Evolutionary conservation across 2,329 filamentous ascomycete species (phyloP), one percentile per base, ranked within the genome.

Genomic region (Curvularia spicifera): DNA sequence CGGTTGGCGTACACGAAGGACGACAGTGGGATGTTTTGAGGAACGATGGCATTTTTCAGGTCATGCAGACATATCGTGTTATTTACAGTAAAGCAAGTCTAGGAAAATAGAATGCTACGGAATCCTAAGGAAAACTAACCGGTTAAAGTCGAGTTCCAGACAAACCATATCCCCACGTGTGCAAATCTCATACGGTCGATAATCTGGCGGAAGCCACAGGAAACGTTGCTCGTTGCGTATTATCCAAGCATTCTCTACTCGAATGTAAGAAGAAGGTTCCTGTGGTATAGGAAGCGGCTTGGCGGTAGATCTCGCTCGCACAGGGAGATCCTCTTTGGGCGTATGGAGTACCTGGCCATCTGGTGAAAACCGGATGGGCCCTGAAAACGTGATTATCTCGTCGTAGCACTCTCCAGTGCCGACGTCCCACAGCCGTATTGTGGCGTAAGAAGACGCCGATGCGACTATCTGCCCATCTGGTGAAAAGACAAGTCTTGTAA

Each of bases 121-220:
- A 51, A 55, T 43, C 43, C 40, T 55, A 45, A 61, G 53, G 52
- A 64, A 18, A 46, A 49, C 47, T 24, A 54, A 47, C 50, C 49
- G 54, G 39, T 60, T 52, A 47, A 59, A 63, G 18, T 18, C 13
- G 51, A 50, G 48, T 15, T 51, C 61, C 47, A 64, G 46, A 53
- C 53, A 61, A 37, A 50, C 53, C 40, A 53, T 26, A 22, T 62
- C 18, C 18, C 56, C 42, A 37, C 39, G 28, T 44, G 59, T 55
- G 51, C 46, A 39, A 18, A 43, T 52, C 26, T 8, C 51, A 2
- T 1, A 29, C 33, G 53, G 10, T 53, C 48, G 59, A 63, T 58
- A 61, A 37, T 57, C 53, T 43, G 49, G 39, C 20, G 55, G 61
- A 53, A 66, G 57, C 61, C 57, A 65, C 39, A 64, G 33, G 15